These are phyloP conservation scores for Chaetomium tenue DNA, from an alignment of 495 filamentous ascomycete species.

Conservation along the genomic window DNA sequence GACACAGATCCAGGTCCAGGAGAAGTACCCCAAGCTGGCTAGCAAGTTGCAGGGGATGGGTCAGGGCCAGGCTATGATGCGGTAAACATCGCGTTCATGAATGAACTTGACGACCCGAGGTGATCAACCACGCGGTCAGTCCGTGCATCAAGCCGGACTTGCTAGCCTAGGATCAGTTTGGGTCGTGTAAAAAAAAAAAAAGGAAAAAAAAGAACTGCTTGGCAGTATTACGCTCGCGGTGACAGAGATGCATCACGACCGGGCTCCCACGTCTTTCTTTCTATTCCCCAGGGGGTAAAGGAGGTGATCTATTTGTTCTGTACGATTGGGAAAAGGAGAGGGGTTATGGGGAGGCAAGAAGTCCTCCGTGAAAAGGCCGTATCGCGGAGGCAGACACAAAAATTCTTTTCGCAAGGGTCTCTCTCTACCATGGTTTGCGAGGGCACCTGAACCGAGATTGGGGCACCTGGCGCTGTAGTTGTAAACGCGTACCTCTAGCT, in stretches of 20 bases:
- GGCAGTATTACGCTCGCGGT: background rate
- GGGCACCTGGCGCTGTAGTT: constrained; percentile 12
- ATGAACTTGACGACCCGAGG: background rate
- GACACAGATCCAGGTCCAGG: constrained; percentile 95
- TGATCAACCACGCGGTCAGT: background rate
- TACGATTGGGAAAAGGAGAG: constrained; percentile 8
- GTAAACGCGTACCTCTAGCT: constrained; percentile 20
- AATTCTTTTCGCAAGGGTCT: background rate
- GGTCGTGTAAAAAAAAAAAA: constrained; percentile 7
- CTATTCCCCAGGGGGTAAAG: background rate
- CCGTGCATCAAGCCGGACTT: background rate
- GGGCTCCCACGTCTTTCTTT: background rate
- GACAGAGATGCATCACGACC: background rate
- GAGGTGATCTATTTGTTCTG: background rate
- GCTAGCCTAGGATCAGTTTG: background rate
- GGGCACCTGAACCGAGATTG: constrained; percentile 13
- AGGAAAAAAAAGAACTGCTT: background rate
- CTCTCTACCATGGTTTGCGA: constrained; percentile 15
- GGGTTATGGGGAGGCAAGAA: background rate
- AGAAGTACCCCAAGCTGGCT: constrained; percentile 95
- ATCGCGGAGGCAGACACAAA: constrained; percentile 1
- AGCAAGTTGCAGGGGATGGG: constrained; percentile 74
- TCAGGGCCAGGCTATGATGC: constrained; percentile 33
- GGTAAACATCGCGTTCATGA: constrained; percentile 17
- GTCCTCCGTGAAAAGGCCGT: constrained; percentile 1